Conservation (phyloP, 2,329 filamentous ascomycete species). For the Macroventuria anomochaeta region DNA sequence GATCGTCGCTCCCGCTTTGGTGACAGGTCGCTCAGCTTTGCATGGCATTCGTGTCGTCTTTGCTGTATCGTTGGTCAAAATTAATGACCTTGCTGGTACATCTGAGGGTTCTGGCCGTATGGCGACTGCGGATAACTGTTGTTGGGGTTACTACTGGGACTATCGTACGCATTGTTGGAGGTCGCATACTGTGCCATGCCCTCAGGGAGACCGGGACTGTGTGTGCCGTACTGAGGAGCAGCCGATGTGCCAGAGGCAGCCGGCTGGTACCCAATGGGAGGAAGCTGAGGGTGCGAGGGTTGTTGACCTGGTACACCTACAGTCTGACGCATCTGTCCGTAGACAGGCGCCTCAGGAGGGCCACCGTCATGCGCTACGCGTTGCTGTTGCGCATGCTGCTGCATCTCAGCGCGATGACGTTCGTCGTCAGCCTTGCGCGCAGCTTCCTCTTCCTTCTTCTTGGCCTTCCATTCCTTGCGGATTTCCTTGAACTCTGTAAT, state of each 20-base stretch:
- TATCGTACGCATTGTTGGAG: slow-evolving; percentile 53
- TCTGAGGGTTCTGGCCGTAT: slow-evolving; percentile 56
- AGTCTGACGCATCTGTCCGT: slow-evolving; percentile 54
- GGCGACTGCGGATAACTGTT: slow-evolving; percentile 60
- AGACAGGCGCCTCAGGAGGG: slow-evolving; percentile 54
- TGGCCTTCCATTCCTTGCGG: slow-evolving; percentile 97
- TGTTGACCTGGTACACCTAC: slow-evolving; percentile 54
- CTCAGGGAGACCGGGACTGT: slow-evolving; percentile 55
- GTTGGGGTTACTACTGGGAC: slow-evolving; percentile 51
- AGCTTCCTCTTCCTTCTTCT: slow-evolving; percentile 98
- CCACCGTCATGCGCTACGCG: slow-evolving; percentile 61
- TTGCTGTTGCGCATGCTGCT: slow-evolving; percentile 35
- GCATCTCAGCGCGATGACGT: slow-evolving; percentile 71
- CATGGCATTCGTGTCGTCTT: slow-evolving; percentile 31
- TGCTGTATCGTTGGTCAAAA: slow-evolving; percentile 28
- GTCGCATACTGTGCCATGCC: slow-evolving; percentile 58
- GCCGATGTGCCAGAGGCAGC: slow-evolving; percentile 52
- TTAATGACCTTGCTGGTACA: slow-evolving; percentile 55
- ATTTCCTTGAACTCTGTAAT: slow-evolving; percentile 95
- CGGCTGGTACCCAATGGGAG: slow-evolving; percentile 60
- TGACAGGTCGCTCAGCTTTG: slow-evolving; percentile 28
- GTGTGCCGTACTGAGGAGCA: slow-evolving; percentile 55
- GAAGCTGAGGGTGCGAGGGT: slow-evolving; percentile 56
- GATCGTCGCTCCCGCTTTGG: not conserved
- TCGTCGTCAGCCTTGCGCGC: slow-evolving; percentile 90